Conservation (phyloP, 73 alveolate species). For the Halteria grandinella region DNA sequence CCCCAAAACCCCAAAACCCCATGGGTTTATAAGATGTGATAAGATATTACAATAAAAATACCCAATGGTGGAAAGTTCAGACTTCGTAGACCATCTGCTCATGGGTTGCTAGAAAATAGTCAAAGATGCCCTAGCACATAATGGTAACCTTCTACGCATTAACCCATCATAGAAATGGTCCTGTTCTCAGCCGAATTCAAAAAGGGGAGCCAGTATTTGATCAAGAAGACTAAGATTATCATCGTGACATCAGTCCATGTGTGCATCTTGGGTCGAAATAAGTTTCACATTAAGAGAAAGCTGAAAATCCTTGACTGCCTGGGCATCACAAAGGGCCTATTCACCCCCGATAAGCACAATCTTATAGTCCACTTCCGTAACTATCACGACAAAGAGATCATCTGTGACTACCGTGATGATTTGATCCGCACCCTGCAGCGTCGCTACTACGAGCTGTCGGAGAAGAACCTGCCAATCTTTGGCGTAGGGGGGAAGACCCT, state of each 20-base stretch:
- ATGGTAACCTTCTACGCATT: background rate
- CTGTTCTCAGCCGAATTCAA: slow-evolving; percentile 13
- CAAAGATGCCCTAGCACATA: no score
- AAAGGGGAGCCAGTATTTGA: slow-evolving; percentile 3
- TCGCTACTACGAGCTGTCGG: background rate
- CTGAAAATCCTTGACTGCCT: background rate
- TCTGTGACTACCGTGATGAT: slow-evolving; percentile 20
- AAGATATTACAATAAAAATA: no score
- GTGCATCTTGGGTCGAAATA: slow-evolving; percentile 7
- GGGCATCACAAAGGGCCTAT: slow-evolving; percentile 23
- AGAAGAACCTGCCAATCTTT: slow-evolving; percentile 6
- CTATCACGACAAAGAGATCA: slow-evolving; percentile 21
- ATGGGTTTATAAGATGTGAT: no score
- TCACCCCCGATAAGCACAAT: background rate
- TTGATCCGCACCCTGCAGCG: background rate
- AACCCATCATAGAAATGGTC: background rate
- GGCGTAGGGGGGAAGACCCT: slow-evolving; percentile 23
- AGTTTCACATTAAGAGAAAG: background rate
- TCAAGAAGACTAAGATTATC: slow-evolving; percentile 21
- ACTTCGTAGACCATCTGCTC: no score
- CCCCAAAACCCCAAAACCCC: no score
- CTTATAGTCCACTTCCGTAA: slow-evolving; percentile 4
- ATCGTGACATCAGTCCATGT: background rate
- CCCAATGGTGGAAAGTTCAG: no score
- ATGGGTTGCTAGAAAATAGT: no score